Evolutionary conservation across 179 eudicot species (phyloP), one percentile per base, ranked within the genome.

Genomic region (Spergularia azorica): DNA sequence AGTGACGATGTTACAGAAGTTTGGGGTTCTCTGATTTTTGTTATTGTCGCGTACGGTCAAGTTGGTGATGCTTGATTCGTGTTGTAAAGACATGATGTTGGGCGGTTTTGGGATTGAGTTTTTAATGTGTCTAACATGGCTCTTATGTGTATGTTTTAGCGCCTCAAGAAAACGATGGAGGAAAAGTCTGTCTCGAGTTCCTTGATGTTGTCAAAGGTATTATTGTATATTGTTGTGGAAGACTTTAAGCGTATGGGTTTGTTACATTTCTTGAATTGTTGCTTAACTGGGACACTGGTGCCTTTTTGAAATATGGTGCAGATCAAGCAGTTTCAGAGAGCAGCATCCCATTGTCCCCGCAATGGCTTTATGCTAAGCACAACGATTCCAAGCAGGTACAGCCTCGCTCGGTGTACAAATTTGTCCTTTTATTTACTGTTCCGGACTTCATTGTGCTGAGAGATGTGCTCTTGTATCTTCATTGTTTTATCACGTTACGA

Each of bases 311-410:
- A 78, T 57, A 74, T 12, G 1, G 2, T 62, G 68, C 89, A 88
- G 99, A 95, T 86, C 97, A 84, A 79, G 86, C 80, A 21, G 85
- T 88, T 52, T 75, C 87, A 3, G 96, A 90, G 54, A 92, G 84
- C 87, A 91, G 78, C 91, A 95, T 95, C 75, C 99, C 99, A 3
- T 81, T 95, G 87, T 95, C 99, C 67, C 97, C 99, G 4, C 99
- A 95, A 70, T 95, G 99, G 99, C 97, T 95, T 78, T 90, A 95
- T 79, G 85, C 93, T 70, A 95, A 93, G 84, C 94, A 92, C 36
- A 87, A 71, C 21, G 99, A 93, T 54, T 76, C 86, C 52, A 95
- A 91, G 91, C 80, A 78, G 88, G 97, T 91, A 78, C 75, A 87
- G 63, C 63, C 52, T 76, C 39, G 17, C 68, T 20, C 39, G 54